Evolutionary conservation across 2,329 filamentous ascomycete species (phyloP).

Genomic region (Arthrobotrys sinensis): DNA sequence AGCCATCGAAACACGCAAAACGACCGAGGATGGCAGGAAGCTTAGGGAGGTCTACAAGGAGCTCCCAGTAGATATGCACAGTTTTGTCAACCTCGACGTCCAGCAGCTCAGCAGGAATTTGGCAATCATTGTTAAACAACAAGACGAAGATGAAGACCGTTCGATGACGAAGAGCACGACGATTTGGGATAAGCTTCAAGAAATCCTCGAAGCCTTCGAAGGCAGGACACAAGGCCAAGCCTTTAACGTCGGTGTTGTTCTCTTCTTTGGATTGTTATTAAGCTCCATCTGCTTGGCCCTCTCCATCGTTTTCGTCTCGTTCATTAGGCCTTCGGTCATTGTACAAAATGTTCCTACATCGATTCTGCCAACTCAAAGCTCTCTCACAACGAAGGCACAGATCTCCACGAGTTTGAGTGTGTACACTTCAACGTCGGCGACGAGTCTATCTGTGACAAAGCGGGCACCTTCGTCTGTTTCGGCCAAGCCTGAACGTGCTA

Average conservation of each 20-base stretch:
- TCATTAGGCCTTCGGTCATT: constrained; percentile 14
- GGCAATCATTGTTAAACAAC: constrained; percentile 67
- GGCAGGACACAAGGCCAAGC: constrained; percentile 1
- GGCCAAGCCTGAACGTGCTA: constrained; percentile 4
- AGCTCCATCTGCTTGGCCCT: constrained; percentile 45
- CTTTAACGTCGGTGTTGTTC: constrained; percentile 14
- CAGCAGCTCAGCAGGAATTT: constrained; percentile 73
- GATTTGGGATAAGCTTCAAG: constrained; percentile 32
- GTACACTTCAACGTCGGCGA: constrained; percentile 21
- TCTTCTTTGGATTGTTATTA: constrained; percentile 22
- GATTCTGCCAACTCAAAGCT: constrained; percentile 10
- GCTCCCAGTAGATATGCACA: constrained; percentile 70
- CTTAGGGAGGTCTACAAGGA: constrained; percentile 66
- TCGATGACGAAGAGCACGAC: constrained; percentile 11
- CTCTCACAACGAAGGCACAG: constrained; percentile 30
- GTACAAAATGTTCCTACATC: neutral
- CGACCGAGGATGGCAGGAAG: constrained; percentile 61
- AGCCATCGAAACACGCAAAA: constrained; percentile 69
- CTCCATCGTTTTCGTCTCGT: constrained; percentile 15
- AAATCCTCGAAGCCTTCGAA: constrained; percentile 34
- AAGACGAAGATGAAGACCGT: constrained; percentile 38
- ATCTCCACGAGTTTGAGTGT: constrained; percentile 28
- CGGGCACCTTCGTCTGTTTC: constrained; percentile 10
- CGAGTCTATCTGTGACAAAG: constrained; percentile 52
- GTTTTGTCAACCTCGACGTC: constrained; percentile 72